These are phyloP conservation scores for Saccharomyces pastorianus DNA, from an alignment of 1,139 yeast genomes.

Conservation along the genomic window DNA sequence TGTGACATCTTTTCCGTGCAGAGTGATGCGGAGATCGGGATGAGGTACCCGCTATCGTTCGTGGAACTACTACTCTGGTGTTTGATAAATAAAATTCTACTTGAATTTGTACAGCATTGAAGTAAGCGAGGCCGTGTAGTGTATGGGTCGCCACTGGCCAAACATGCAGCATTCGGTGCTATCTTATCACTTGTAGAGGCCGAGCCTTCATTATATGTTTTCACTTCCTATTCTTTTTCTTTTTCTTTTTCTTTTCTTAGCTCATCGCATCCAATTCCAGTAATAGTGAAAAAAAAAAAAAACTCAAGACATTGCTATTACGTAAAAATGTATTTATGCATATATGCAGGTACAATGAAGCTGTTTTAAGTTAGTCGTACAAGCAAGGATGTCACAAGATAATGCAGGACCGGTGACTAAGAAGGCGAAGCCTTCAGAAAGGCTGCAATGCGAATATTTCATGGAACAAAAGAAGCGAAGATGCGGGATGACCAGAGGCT, in stretches of 20 bases:
- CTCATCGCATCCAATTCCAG: not conserved
- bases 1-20: not conserved
- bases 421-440: conserved; percentile 5
- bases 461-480: conserved; percentile 21
- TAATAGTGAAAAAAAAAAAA: not conserved
- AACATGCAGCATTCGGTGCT: too few relatives aligned
- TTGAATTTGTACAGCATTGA: too few relatives aligned
- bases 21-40: too few relatives aligned
- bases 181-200: too few relatives aligned
- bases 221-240: not conserved
- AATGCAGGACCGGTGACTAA: not conserved
- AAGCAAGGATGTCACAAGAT: not conserved
- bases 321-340: not conserved
- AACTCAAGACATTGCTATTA: not conserved
- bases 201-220: too few relatives aligned
- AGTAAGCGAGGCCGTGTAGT: too few relatives aligned
- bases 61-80: too few relatives aligned
- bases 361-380: not conserved
- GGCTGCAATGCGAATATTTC: conserved; percentile 20
- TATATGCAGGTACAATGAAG: not conserved
- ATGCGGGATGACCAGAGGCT: conserved; percentile 26
- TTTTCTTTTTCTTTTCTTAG: not conserved
- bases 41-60: not conserved
- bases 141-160: too few relatives aligned
- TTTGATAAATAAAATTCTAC: too few relatives aligned